Percentiles rank a stretch among this genome's conserved stretches.
phyloP scores from a whole-genome alignment of 495 filamentous ascomycete genomes.

The Penicillium lividum region DNA sequence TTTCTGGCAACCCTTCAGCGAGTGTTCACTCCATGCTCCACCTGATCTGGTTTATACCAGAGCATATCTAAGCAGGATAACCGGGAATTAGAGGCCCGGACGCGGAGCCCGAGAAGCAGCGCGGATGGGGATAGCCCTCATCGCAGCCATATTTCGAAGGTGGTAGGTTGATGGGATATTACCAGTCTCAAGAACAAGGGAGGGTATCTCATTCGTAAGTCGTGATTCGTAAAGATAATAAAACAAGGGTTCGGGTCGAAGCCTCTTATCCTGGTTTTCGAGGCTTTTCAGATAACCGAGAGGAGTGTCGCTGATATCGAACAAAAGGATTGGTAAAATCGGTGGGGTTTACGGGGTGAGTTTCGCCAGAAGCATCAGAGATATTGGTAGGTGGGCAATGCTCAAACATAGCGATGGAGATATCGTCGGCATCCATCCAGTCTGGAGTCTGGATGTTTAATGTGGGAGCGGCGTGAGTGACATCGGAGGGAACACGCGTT shows the following conservation, averaged over 20 bases:
- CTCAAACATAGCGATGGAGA: conserved; percentile 50
- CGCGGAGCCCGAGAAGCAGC: background rate
- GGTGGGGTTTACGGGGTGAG: conserved; percentile 25
- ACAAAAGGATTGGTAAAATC: conserved; percentile 31
- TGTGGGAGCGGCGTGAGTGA: conserved; percentile 41
- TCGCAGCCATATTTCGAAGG: background rate
- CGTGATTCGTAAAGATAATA: conserved; percentile 18
- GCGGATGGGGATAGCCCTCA: background rate
- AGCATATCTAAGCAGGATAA: background rate
- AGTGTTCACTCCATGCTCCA: background rate
- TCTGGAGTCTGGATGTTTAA: conserved; percentile 23
- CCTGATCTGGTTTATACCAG: background rate
- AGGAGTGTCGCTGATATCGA: conserved; percentile 15
- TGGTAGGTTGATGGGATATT: conserved; percentile 11
- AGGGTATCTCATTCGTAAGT: conserved; percentile 27
- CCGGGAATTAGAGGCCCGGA: conserved; percentile 5
- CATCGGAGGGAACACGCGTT: conserved; percentile 43
- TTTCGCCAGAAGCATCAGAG: conserved; percentile 37
- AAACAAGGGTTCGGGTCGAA: background rate
- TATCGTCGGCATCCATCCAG: conserved; percentile 42
- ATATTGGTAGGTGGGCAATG: conserved; percentile 25
- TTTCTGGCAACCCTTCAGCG: background rate
- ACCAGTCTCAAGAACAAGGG: conserved; percentile 7
- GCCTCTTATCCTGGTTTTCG: conserved; percentile 14
- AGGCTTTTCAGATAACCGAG: conserved; percentile 16